Conservation (phyloP, 441 rosid genomes). For the Eruca vesicaria region DNA sequence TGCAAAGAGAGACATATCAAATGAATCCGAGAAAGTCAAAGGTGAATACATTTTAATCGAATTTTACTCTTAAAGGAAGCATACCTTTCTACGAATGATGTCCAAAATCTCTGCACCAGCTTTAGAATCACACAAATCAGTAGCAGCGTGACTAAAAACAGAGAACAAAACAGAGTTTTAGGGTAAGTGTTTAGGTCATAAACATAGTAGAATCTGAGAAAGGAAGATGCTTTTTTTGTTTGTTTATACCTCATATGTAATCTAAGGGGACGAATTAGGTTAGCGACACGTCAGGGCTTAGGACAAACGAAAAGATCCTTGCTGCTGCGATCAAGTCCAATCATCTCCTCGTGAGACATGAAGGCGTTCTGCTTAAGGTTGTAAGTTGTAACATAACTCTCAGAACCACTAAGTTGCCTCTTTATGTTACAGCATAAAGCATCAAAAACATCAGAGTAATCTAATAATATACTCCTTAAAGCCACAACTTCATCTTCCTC, state of each 20-base stretch:
- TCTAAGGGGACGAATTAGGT: slow-evolving; percentile 49
- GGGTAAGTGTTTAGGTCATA: neutral
- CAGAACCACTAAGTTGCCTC: slow-evolving; percentile 57
- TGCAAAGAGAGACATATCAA: slow-evolving; percentile 30
- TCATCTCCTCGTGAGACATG: slow-evolving; percentile 51
- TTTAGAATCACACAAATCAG: slow-evolving; percentile 49
- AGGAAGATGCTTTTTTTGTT: neutral
- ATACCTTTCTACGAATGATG: slow-evolving; percentile 67
- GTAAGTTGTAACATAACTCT: slow-evolving; percentile 43
- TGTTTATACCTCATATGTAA: slow-evolving; percentile 53
- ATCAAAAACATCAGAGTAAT: slow-evolving; percentile 64
- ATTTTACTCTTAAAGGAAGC: neutral
- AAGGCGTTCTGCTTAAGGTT: slow-evolving; percentile 68
- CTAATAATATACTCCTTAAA: slow-evolving; percentile 56
- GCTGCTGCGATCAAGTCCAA: slow-evolving; percentile 49
- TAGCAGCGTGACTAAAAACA: slow-evolving; percentile 48
- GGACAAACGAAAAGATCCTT: slow-evolving; percentile 70
- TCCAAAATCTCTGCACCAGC: slow-evolving; percentile 81
- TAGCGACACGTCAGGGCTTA: slow-evolving; percentile 68
- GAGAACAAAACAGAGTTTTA: neutral
- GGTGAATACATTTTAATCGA: neutral
- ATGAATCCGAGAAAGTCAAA: neutral
- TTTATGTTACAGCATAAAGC: slow-evolving; percentile 68
- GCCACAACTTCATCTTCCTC: slow-evolving; percentile 53
- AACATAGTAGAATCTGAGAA: neutral